Percentiles rank a stretch among this genome's conserved stretches.
These are phyloP conservation scores for Yamadazyma endophytica DNA, from an alignment of 805 yeast species.

Conservation along the genomic window DNA sequence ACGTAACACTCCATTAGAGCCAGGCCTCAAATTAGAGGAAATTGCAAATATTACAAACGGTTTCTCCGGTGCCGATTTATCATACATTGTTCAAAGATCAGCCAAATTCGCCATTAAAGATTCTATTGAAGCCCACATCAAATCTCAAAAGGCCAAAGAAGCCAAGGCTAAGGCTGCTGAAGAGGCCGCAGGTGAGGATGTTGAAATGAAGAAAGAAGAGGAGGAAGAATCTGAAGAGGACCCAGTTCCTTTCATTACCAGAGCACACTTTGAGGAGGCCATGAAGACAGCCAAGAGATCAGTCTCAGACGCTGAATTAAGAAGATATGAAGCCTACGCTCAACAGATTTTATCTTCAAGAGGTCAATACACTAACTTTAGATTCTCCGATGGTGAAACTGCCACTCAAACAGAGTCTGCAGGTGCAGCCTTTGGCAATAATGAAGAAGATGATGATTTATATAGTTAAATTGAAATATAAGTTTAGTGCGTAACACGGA, in stretches of 20 bases:
- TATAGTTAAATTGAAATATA: constrained; percentile 46
- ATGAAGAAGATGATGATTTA: constrained; percentile 60
- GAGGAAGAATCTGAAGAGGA: constrained; percentile 74
- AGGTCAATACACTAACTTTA: constrained; percentile 89
- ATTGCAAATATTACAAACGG: constrained; percentile 96
- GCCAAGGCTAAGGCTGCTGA: constrained; percentile 30
- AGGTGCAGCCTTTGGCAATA: constrained; percentile 47
- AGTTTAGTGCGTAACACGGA: no score
- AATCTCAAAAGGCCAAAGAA: constrained; percentile 28
- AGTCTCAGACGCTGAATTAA: constrained; percentile 93
- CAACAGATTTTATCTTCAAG: constrained; percentile 95
- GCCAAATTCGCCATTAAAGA: constrained; percentile 99
- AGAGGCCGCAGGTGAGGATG: constrained; percentile 35
- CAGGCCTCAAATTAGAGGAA: constrained; percentile 83
- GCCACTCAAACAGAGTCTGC: constrained; percentile 17
- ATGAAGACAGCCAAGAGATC: constrained; percentile 99
- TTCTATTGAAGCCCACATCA: constrained; percentile 76
- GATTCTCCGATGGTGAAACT: constrained; percentile 56
- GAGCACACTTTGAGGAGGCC: constrained; percentile 95
- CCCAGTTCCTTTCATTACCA: constrained; percentile 93
- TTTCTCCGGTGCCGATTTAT: constrained; percentile 98
- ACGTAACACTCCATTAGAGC: constrained; percentile 97
- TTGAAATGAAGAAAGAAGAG: constrained; percentile 45
- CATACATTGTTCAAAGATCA: constrained; percentile 95
- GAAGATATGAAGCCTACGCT: constrained; percentile 98